phyloP scores from a whole-genome alignment of 2,329 filamentous ascomycete species.

The Penicillium digitatum region DNA sequence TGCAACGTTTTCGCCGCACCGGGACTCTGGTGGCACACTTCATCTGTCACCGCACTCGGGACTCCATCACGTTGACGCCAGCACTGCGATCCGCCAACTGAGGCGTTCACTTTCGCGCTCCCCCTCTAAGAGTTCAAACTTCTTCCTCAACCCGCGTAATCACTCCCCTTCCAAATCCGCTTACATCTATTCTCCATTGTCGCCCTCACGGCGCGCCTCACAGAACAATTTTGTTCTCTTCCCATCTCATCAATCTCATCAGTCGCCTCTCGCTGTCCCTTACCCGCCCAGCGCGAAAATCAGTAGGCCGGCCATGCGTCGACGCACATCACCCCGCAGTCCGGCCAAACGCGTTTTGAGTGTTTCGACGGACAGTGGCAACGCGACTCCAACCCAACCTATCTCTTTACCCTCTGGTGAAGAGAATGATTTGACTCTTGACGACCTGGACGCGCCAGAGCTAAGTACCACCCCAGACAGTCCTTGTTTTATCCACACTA shows the following conservation, averaged over 20 bases:
- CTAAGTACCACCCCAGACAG: conserved; percentile 20
- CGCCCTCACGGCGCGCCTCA: conserved; percentile 54
- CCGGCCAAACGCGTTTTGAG: conserved; percentile 74
- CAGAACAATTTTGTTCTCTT: conserved; percentile 53
- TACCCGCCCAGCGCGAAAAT: conserved; percentile 65
- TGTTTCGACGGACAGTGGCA: conserved; percentile 66
- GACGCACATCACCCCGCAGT: conserved; percentile 71
- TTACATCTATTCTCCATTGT: conserved; percentile 52
- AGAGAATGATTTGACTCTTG: conserved; percentile 42
- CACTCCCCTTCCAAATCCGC: conserved; percentile 50
- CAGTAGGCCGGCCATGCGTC: conserved; percentile 42
- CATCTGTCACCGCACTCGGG: conserved; percentile 84
- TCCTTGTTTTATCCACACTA: conserved; percentile 41
- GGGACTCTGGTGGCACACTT: conserved; percentile 66
- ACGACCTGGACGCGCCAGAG: conserved; percentile 26
- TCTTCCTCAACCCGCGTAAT: conserved; percentile 56
- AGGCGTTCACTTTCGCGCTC: conserved; percentile 86
- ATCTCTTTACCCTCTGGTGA: conserved; percentile 47
- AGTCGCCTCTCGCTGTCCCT: conserved; percentile 59
- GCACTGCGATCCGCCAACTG: conserved; percentile 74
- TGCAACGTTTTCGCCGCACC: conserved; percentile 48
- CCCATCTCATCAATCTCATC: conserved; percentile 42
- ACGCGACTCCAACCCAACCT: conserved; percentile 54
- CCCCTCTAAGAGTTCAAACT: conserved; percentile 74
- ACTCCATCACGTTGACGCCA: conserved; percentile 75